These are phyloP conservation scores for Solanum sejunctum DNA, from an alignment of 257 asterid genomes.

Conservation along the genomic window DNA sequence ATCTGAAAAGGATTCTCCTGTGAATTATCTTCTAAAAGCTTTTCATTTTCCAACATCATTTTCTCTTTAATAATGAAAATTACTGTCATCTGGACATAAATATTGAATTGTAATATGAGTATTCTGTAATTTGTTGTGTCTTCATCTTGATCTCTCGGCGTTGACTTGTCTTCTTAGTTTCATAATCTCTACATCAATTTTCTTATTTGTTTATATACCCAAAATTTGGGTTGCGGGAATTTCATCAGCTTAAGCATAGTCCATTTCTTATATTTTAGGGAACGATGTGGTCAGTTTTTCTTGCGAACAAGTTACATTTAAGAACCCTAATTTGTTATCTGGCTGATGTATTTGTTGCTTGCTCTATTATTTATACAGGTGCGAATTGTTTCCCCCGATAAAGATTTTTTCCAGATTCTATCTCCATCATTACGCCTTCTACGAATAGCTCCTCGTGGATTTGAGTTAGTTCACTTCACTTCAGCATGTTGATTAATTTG, in stretches of 20 bases:
- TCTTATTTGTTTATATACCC: neutral
- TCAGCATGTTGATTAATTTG: neutral
- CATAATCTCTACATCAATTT: neutral
- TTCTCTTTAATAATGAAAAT: neutral
- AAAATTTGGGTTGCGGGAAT: neutral
- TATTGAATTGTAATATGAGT: neutral
- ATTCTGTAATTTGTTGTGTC: neutral
- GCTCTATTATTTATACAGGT: constrained; percentile 43
- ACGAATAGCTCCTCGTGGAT: constrained; percentile 97
- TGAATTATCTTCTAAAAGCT: neutral
- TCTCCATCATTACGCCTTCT: constrained; percentile 93
- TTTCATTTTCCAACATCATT: neutral
- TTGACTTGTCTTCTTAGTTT: neutral
- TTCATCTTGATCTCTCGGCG: neutral
- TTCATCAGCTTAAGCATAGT: neutral
- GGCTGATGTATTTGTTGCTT: constrained; percentile 2
- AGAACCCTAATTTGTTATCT: neutral
- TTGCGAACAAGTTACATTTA: neutral
- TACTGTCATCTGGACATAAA: neutral
- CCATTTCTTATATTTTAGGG: neutral
- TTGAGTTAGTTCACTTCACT: constrained; percentile 48
- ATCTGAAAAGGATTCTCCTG: neutral
- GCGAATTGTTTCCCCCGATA: constrained; percentile 97
- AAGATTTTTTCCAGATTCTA: constrained; percentile 89
- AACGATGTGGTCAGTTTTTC: neutral